These are phyloP conservation scores for Calcarisporium arbuscula DNA, from an alignment of 2,329 filamentous ascomycete genomes.

Conservation along the genomic window DNA sequence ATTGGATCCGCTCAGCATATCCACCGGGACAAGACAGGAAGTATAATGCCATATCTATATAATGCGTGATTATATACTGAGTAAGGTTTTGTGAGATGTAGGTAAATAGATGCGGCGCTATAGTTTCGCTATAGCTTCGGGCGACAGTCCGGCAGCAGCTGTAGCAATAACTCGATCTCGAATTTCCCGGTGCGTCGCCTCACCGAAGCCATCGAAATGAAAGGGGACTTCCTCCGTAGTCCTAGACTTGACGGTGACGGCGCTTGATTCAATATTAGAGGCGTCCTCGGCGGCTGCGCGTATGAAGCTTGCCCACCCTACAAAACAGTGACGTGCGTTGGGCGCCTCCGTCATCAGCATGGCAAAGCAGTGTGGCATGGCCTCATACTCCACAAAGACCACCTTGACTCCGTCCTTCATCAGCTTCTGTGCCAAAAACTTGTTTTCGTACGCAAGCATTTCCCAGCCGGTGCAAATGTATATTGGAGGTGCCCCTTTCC, in stretches of 20 bases:
- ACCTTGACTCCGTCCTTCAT: constrained; percentile 52
- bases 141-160: too few relatives aligned
- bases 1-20: too few relatives aligned
- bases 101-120: too few relatives aligned
- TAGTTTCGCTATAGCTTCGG: too few relatives aligned
- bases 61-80: too few relatives aligned
- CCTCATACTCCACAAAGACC: constrained; percentile 66
- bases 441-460: constrained; percentile 61
- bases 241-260: constrained; percentile 42
- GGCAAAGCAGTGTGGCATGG: constrained; percentile 73
- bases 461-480: constrained; percentile 68
- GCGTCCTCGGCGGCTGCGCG: constrained; percentile 30
- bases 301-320: constrained; percentile 52
- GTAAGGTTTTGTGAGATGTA: too few relatives aligned
- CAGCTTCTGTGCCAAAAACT: constrained; percentile 52
- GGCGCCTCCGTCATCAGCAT: constrained; percentile 44
- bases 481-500: constrained; percentile 58
- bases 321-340: constrained; percentile 44
- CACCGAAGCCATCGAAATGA: constrained; percentile 35
- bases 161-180: constrained; percentile 27
- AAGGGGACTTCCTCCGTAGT: constrained; percentile 42
- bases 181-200: constrained; percentile 38
- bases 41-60: too few relatives aligned
- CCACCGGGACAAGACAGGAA: too few relatives aligned
- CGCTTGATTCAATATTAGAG: constrained; percentile 29